Conservation (phyloP, 345 rosid genomes). For the Camelina hispida region DNA sequence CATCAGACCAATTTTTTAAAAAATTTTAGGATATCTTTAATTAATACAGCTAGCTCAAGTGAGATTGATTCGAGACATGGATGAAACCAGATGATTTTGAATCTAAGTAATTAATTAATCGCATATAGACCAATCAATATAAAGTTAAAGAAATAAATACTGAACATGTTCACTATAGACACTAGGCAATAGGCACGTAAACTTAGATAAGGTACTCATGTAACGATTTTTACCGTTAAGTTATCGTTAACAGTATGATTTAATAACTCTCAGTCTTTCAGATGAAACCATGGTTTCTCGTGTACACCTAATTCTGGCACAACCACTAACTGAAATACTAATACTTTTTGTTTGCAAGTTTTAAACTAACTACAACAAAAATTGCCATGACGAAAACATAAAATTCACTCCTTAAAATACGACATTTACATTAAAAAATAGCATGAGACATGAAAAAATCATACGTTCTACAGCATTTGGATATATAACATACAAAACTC, state of each 20-base stretch:
- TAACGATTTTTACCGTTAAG: slow-evolving; percentile 32
- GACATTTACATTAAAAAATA: too few species aligned
- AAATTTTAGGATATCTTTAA: background rate
- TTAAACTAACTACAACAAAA: background rate
- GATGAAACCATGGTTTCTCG: slow-evolving; percentile 28
- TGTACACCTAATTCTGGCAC: slow-evolving; percentile 41
- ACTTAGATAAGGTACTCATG: background rate
- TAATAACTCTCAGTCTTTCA: background rate
- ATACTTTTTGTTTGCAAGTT: slow-evolving; percentile 20
- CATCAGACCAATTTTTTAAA: background rate
- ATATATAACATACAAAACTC: background rate
- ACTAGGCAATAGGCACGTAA: slow-evolving; percentile 8
- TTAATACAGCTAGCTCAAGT: slow-evolving; percentile 2
- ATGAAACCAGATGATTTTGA: background rate
- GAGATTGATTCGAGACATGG: slow-evolving; percentile 6
- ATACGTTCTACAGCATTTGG: too few species aligned
- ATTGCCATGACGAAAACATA: too few species aligned
- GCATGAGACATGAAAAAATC: too few species aligned
- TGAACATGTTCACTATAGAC: background rate
- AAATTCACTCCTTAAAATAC: too few species aligned
- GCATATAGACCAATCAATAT: slow-evolving; percentile 8
- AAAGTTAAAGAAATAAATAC: slow-evolving; percentile 3
- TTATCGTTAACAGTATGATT: slow-evolving; percentile 29
- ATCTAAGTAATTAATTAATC: background rate
- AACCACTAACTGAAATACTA: slow-evolving; percentile 39